Conservation (phyloP, 805 yeast species). For the Ogataea minuta region DNA sequence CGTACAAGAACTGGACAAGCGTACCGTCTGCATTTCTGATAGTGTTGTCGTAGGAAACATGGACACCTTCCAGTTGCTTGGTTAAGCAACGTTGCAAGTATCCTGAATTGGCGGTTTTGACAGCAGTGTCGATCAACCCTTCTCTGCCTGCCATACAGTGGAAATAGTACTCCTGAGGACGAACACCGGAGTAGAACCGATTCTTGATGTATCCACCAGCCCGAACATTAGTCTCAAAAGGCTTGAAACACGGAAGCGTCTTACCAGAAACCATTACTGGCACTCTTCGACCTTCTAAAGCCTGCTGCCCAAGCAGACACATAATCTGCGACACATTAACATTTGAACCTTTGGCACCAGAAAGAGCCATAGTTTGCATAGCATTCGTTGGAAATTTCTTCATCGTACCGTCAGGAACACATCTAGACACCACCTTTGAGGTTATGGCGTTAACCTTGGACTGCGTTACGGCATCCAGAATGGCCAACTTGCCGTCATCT, state of each 20-base stretch:
- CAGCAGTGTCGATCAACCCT: conserved; percentile 99
- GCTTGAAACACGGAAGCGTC: conserved; percentile 93
- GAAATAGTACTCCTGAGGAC: conserved; percentile 98
- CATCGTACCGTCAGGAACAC: conserved; percentile 96
- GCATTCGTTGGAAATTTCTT: conserved; percentile 93
- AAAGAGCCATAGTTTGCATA: conserved; percentile 98
- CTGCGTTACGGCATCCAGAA: conserved; percentile 93
- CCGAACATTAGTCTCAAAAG: conserved; percentile 94
- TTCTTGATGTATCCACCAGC: conserved; percentile 99
- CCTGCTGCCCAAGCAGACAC: conserved; percentile 99
- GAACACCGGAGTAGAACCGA: conserved; percentile 95
- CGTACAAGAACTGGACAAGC: conserved; percentile 90
- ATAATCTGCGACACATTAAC: conserved; percentile 98
- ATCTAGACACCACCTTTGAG: conserved; percentile 87
- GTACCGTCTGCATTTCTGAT: conserved; percentile 96
- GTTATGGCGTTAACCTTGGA: conserved; percentile 90
- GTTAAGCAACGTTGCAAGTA: conserved; percentile 97
- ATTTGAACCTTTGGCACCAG: conserved; percentile 99
- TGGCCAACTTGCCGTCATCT: conserved; percentile 88
- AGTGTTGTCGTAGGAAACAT: conserved; percentile 87
- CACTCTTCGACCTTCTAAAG: conserved; percentile 98
- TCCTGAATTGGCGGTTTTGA: conserved; percentile 97
- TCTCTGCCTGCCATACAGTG: conserved; percentile 99
- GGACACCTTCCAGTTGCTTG: conserved; percentile 97
- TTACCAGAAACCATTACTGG: conserved; percentile 99